A percentile compares a stretch with the other conserved stretches of the same genome.
These are phyloP conservation scores for Trametes punicea DNA, from an alignment of 768 basidiomycete species.

Conservation along the genomic window DNA sequence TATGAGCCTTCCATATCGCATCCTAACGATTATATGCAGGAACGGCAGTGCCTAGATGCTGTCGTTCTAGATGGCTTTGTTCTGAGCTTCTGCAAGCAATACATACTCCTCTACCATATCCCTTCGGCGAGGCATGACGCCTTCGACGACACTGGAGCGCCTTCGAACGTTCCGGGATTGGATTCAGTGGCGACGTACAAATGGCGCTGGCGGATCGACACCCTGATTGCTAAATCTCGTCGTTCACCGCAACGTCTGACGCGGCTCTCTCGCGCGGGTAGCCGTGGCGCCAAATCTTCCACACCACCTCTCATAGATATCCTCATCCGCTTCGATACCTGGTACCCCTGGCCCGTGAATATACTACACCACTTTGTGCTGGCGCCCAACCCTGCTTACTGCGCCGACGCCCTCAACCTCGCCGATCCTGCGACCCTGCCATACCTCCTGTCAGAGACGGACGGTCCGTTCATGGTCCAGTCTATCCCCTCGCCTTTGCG, in stretches of 20 bases:
- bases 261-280: not conserved
- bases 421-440: conserved; percentile 7
- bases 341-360: conserved; percentile 68
- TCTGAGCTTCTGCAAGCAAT: conserved; percentile 41
- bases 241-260: conserved; percentile 11
- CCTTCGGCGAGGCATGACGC: conserved; percentile 17
- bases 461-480: conserved; percentile 16
- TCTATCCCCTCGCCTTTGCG: conserved; percentile 40
- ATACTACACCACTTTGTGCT: conserved; percentile 61
- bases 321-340: conserved; percentile 56
- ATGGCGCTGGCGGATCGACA: conserved; percentile 60
- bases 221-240: conserved; percentile 39
- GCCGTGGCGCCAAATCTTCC: not conserved
- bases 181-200: conserved; percentile 44
- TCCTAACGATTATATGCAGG: conserved; percentile 25
- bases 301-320: conserved; percentile 41
- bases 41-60: conserved; percentile 39
- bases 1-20: no score
- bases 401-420: not conserved
- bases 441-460: conserved; percentile 15
- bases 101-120: conserved; percentile 29
- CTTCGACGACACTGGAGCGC: not conserved
- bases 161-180: conserved; percentile 25
- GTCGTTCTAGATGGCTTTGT: conserved; percentile 42
- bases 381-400: conserved; percentile 38